phyloP scores from a whole-genome alignment of 306 rosid species.

The Vicia sativa region DNA sequence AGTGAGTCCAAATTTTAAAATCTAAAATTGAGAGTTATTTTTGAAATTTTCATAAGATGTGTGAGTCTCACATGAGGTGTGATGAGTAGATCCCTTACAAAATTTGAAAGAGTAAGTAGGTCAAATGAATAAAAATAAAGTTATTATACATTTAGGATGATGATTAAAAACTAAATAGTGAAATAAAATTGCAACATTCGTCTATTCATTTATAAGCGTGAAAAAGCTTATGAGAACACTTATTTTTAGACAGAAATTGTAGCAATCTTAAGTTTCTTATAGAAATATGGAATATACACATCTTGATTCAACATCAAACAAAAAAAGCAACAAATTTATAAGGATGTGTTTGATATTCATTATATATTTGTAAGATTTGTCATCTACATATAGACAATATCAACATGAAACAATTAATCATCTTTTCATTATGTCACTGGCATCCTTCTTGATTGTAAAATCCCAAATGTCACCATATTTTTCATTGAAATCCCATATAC shows the following conservation, averaged over 20 bases:
- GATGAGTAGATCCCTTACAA: too few species aligned
- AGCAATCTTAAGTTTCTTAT: neutral
- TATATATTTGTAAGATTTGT: slow-evolving; percentile 24
- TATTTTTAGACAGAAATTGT: neutral
- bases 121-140: too few species aligned
- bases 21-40: too few species aligned
- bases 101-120: too few species aligned
- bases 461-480: slow-evolving; percentile 96
- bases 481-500: slow-evolving; percentile 91
- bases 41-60: too few species aligned
- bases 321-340: neutral
- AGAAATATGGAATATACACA: slow-evolving; percentile 18
- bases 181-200: too few species aligned
- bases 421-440: slow-evolving; percentile 54
- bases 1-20: too few species aligned
- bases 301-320: slow-evolving; percentile 28
- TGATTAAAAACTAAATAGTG: too few species aligned
- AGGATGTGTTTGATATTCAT: slow-evolving; percentile 23
- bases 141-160: too few species aligned
- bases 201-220: too few species aligned
- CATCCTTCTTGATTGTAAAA: slow-evolving; percentile 70
- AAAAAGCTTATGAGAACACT: too few species aligned
- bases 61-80: too few species aligned
- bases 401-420: slow-evolving; percentile 29
- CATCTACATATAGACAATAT: neutral